These are phyloP conservation scores for Lycium ferocissimum DNA, from an alignment of 257 asterid species.

Conservation along the genomic window DNA sequence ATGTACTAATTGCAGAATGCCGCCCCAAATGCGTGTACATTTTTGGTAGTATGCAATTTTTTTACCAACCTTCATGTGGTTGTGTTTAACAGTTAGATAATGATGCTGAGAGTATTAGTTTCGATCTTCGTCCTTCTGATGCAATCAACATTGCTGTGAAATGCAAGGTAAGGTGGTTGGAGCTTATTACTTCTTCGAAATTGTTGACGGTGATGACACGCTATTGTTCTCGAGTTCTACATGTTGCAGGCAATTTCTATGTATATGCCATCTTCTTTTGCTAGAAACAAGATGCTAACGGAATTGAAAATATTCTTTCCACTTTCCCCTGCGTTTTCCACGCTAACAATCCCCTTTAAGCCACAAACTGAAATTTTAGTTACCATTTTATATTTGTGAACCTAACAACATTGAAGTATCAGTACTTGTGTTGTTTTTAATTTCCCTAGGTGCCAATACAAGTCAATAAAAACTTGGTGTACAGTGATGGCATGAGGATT, in stretches of 20 bases:
- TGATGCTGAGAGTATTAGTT: conserved; percentile 67
- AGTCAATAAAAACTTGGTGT: conserved; percentile 59
- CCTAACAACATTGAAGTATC: not conserved
- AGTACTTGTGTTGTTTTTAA: not conserved
- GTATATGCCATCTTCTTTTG: not conserved
- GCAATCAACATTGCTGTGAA: conserved; percentile 96
- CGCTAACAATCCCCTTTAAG: not conserved
- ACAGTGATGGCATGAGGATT: conserved; percentile 59
- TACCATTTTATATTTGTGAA: not conserved
- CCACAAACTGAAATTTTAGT: not conserved
- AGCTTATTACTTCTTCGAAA: not conserved
- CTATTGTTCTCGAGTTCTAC: not conserved
- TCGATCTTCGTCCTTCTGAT: conserved; percentile 97
- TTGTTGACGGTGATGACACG: not conserved
- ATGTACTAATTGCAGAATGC: not conserved
- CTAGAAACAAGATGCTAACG: not conserved
- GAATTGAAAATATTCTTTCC: not conserved
- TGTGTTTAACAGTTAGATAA: conserved; percentile 63
- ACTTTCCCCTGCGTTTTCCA: too few relatives aligned
- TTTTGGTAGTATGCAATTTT: not conserved
- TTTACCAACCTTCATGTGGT: conserved; percentile 24
- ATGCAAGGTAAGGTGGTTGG: conserved; percentile 73
- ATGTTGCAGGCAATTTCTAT: not conserved
- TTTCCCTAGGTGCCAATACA: conserved; percentile 55
- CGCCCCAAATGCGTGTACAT: not conserved